These are phyloP conservation scores for Halophytophthora polymorphica DNA, from an alignment of 352 stramenopile genomes.

Conservation along the genomic window DNA sequence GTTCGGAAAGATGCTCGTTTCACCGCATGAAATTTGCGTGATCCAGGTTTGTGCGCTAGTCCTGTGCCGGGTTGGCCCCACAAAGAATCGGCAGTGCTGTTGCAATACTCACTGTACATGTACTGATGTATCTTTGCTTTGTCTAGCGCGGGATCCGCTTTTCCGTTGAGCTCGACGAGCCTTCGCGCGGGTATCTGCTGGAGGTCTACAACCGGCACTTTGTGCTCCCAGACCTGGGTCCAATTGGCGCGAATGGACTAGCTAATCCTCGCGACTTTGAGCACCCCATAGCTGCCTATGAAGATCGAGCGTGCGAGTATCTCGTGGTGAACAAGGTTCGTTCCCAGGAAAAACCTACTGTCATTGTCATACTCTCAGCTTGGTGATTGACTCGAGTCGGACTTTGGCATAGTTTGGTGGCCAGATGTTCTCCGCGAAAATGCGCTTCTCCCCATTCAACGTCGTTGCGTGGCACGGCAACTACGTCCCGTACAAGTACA, in stretches of 20 bases:
- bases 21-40: constrained; percentile 92
- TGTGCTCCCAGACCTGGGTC: constrained; percentile 91
- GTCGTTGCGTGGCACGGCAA: constrained; percentile 98
- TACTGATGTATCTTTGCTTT: neutral
- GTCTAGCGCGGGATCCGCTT: constrained; percentile 91
- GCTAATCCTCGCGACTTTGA: constrained; percentile 96
- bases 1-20: constrained; percentile 85
- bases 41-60: constrained; percentile 66
- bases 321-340: constrained; percentile 68
- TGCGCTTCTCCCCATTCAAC: constrained; percentile 93
- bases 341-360: neutral
- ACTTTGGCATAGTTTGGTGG: constrained; percentile 67
- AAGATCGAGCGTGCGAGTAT: constrained; percentile 82
- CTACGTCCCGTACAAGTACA: constrained; percentile 98
- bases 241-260: constrained; percentile 95
- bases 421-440: constrained; percentile 82
- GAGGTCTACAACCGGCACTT: constrained; percentile 97
- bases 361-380: neutral
- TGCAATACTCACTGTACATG: neutral
- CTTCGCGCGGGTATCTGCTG: constrained; percentile 92
- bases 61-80: neutral
- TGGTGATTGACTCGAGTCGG: neutral
- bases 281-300: constrained; percentile 87
- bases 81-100: constrained; percentile 2
- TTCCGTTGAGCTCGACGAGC: constrained; percentile 80